Base-by-base conservation (phyloP, 352 stramenopile species). In the Globisporangium carolinianum region DNA sequence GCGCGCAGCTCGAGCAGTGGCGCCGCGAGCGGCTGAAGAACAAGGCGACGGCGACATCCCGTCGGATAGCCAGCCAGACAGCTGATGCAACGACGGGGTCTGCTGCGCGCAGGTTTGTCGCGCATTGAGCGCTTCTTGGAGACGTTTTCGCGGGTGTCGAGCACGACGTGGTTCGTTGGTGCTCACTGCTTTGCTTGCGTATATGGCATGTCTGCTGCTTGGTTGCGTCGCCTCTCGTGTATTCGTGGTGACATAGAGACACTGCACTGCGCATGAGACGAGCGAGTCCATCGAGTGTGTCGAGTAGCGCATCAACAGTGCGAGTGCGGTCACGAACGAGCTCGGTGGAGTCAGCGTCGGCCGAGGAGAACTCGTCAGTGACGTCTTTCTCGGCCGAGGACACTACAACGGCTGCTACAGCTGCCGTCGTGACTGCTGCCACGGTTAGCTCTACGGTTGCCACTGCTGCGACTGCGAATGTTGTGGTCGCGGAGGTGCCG, bases 1-100 rank as follows among this genome's bases (percentile, higher is more conserved):
- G 73, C 32, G 69, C 68, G 48, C 79, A 84, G 60, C 66, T 92
- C 32, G 78, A 89, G 69, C 65, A 69, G 55, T 92, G 82, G 82
- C 82, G 73, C 45, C 67, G 71, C 46, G 66, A 82, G 63, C 80
- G 77, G 55, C 67, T 69, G 54, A 60, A 61, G 36, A 46, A 36
- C 63, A 64, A 65, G 66, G 32, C 32, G 37, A n/a, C 51, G 17
- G 42, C 59, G 9, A 17, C 24, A 8, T 17, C 42, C 4, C 7
- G 5, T 15, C 14, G 42, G 42, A 47, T 11, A 11, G 12, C 10
- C 42, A 47, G 41, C 10, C 15, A 14, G 10, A n/a, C 10, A 46
- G 12, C 42, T 15, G 42, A 15, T 42, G 38, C 4, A 11, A 9
- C 38, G 1, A 11, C 38, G 10, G 38, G 38, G 10, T 3, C 38